Conservation (phyloP, 2,329 filamentous ascomycete genomes). For the Sporothrix protearum region DNA sequence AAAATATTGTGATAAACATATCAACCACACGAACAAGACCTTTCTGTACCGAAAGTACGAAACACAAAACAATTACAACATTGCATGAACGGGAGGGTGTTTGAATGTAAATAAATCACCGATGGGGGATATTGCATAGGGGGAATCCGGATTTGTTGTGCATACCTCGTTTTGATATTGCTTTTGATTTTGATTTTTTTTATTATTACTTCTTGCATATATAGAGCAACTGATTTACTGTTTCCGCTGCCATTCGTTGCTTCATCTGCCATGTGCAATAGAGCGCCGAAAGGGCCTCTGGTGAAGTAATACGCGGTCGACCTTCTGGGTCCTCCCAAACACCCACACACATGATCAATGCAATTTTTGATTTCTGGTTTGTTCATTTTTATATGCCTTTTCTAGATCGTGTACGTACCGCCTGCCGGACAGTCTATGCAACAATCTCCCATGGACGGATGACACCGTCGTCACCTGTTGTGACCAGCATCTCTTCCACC, state of each 20-base stretch:
- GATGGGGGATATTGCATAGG: neutral
- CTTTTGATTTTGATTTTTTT: neutral
- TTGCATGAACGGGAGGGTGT: neutral
- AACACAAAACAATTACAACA: neutral
- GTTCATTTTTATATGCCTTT: neutral
- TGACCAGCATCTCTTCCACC: conserved; percentile 79
- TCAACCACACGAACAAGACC: neutral
- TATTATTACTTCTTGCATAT: neutral
- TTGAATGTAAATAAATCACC: neutral
- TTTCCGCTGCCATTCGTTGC: neutral
- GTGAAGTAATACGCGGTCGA: neutral
- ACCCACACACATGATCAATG: too few relatives aligned
- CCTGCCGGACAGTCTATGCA: neutral
- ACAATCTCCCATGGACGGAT: conserved; percentile 71
- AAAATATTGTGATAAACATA: conserved; percentile 17
- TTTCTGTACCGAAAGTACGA: neutral
- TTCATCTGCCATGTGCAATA: neutral
- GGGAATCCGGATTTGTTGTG: neutral
- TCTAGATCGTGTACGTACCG: neutral
- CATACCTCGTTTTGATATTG: neutral
- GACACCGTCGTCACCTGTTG: conserved; percentile 86
- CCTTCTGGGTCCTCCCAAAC: neutral
- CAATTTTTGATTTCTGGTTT: neutral
- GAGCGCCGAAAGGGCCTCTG: neutral
- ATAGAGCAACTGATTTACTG: neutral